These are phyloP conservation scores for Guillardia theta DNA, from an alignment of 78 protist species.

Conservation along the genomic window DNA sequence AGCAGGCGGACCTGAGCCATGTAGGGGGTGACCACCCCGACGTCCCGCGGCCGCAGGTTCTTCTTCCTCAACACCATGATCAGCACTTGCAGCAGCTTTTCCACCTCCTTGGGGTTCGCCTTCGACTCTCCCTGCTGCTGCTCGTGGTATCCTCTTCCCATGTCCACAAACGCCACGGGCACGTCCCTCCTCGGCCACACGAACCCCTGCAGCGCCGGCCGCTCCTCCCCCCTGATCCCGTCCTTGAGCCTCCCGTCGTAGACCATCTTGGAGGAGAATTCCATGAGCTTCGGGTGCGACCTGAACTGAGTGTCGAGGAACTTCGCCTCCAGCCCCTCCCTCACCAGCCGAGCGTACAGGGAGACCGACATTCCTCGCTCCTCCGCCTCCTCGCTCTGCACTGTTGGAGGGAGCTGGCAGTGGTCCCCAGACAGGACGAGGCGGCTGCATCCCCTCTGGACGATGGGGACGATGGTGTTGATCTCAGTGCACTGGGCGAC, in stretches of 20 bases:
- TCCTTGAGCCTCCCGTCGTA: neutral
- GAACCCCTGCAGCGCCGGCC: neutral
- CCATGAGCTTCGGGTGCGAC: neutral
- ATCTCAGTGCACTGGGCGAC: neutral
- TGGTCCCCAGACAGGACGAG: neutral
- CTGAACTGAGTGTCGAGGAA: conserved; percentile 17
- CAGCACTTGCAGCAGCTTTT: neutral
- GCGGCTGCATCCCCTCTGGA: neutral
- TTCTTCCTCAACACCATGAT: neutral
- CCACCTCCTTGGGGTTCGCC: neutral
- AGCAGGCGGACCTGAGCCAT: neutral
- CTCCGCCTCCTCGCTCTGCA: neutral
- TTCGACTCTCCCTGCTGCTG: neutral
- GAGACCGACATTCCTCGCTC: neutral
- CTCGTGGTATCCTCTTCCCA: neutral
- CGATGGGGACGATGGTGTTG: neutral
- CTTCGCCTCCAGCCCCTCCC: neutral
- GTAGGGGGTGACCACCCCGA: neutral
- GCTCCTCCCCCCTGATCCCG: neutral
- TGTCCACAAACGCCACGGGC: neutral
- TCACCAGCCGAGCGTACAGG: neutral
- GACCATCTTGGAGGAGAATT: neutral
- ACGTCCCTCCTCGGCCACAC: neutral
- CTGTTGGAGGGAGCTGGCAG: neutral
- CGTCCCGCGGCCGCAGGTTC: neutral